A percentile compares a stretch with the other conserved stretches of the same genome.
These are phyloP conservation scores for Escallonia rubra DNA, from an alignment of 129 eudicot genomes.

Conservation along the genomic window DNA sequence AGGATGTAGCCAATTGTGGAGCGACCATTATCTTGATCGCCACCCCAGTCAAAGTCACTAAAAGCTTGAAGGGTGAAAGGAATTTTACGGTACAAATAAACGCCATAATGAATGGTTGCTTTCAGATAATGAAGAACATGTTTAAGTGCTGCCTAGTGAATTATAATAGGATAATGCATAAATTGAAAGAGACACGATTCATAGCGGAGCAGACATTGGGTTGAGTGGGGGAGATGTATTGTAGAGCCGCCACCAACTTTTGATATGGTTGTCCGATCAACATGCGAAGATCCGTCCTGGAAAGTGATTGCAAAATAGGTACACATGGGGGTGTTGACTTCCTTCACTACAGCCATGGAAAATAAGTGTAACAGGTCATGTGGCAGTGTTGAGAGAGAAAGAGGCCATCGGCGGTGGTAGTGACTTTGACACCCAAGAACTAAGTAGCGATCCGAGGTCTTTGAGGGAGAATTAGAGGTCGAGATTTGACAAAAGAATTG, in stretches of 20 bases:
- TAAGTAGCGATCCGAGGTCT: background rate
- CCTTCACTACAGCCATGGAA: background rate
- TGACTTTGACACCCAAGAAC: conserved; percentile 2
- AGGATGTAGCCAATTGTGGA: background rate
- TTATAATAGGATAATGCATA: background rate
- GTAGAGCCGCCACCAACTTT: background rate
- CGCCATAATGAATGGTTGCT: background rate
- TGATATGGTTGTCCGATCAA: background rate
- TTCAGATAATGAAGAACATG: background rate
- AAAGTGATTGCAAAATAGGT: background rate
- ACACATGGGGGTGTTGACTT: background rate
- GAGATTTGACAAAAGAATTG: background rate
- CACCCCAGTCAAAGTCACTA: conserved; percentile 9
- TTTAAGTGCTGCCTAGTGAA: background rate
- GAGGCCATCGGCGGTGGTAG: background rate
- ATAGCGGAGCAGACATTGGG: conserved; percentile 3
- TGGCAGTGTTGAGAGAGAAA: background rate
- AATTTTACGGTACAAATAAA: background rate
- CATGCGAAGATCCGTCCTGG: background rate
- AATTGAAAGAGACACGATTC: background rate
- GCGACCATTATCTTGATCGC: background rate
- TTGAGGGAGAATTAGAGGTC: background rate
- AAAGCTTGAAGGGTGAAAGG: background rate
- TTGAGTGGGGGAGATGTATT: conserved; percentile 1
- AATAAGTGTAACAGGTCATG: background rate